Evolutionary conservation across 208 protist genomes (phyloP), one percentile per base, ranked within the genome.

Genomic region (Wallacemonas sp.): DNA sequence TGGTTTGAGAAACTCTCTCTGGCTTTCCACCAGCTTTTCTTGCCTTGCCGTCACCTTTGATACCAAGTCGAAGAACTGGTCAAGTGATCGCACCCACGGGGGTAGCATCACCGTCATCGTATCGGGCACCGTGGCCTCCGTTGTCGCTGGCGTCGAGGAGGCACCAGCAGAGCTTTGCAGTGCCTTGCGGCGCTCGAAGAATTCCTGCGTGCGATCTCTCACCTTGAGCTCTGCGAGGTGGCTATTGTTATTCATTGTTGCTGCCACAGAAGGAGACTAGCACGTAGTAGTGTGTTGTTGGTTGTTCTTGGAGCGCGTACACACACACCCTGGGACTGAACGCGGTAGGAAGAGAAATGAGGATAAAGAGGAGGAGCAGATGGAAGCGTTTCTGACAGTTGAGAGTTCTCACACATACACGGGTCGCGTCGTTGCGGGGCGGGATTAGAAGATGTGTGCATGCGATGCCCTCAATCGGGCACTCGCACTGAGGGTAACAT

Each of bases 1-100:
- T 7, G 86, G 82, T 41, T 62, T 52, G 5, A 92, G 65, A 63
- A 90, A 88, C 11, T 22, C 50, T 2, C 41, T 32, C 48, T 95
- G 89, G 25, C 62, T 67, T 25, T 76, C 74, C 8, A 46, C 45
- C 16, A 95, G 74, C 5, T 69, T 45, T 4, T 82, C 73, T 12
- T 91, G 78, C 41, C 82, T 76, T 0, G 36, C 16, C 0, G 38
- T 23, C 39, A 87, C 57, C 10, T 49, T 85, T 2, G 52, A 11
- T 38, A 87, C 78, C 23, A 91, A 50, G 12, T 82, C 70, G 22
- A 59, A 42, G 69, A 91, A 91, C 36, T 84, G 55, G 14, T 77
- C 38, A 5, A 91, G 42, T 5, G 76, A 67, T 28, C 81, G 70
- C 32, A 77, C 67, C 84, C 84, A 90, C 44, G 80, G 72, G 10